phyloP scores from a whole-genome alignment of 306 rosid genomes.

The Luffa aegyptiaca region DNA sequence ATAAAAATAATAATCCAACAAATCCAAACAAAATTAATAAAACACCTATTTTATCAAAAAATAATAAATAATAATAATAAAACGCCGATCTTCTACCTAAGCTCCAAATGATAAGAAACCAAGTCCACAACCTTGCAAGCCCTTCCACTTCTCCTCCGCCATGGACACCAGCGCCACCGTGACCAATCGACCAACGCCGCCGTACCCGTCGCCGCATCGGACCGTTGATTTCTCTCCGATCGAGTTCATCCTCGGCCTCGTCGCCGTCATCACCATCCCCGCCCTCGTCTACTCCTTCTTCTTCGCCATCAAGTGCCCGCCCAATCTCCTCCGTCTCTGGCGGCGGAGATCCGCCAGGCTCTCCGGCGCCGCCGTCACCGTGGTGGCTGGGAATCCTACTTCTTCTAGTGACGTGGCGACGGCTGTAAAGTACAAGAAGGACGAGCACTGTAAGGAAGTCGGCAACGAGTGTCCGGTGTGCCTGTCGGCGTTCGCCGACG shows the following conservation, averaged over 20 bases:
- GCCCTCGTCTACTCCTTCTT: constrained; percentile 57
- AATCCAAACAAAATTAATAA: neutral
- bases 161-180: constrained; percentile 39
- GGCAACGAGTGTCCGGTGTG: constrained; percentile 79
- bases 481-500: constrained; percentile 45
- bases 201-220: constrained; percentile 27
- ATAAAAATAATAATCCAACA: neutral
- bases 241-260: constrained; percentile 57
- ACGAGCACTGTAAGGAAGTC: constrained; percentile 27
- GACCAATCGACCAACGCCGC: constrained; percentile 27
- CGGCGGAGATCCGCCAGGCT: constrained; percentile 15
- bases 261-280: constrained; percentile 69
- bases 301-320: constrained; percentile 57
- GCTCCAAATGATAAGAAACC: neutral
- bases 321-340: constrained; percentile 14
- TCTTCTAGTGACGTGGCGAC: constrained; percentile 6
- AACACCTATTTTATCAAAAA: too few relatives aligned
- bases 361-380: constrained; percentile 8
- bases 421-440: constrained; percentile 34
- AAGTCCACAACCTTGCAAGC: neutral
- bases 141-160: neutral
- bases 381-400: neutral
- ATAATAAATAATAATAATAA: neutral
- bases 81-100: neutral
- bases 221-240: constrained; percentile 68